phyloP scores from a whole-genome alignment of 2,329 filamentous ascomycete species.

The Mollisiaceae sp. region DNA sequence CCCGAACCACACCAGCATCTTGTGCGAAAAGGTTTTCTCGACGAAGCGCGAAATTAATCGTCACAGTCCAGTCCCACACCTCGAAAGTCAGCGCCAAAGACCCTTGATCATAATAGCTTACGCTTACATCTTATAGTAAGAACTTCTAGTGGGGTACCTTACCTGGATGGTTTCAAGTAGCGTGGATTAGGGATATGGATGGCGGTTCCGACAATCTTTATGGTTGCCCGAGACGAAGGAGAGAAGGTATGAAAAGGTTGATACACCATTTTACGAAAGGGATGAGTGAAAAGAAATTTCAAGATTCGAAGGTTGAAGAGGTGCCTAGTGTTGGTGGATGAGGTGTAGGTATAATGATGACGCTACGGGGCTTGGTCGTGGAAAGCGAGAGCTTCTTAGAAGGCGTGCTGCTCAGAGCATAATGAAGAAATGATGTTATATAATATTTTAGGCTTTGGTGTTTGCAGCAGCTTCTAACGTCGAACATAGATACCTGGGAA shows the following conservation, averaged over 20 bases:
- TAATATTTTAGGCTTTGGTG: neutral
- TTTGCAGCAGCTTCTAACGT: neutral
- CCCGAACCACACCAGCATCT: constrained; percentile 56
- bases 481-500: too few species aligned
- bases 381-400: neutral
- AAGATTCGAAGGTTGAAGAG: neutral
- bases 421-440: neutral
- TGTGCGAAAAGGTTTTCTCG: constrained; percentile 48
- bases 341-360: neutral
- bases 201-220: constrained; percentile 55
- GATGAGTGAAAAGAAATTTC: constrained; percentile 23
- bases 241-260: constrained; percentile 35
- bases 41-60: constrained; percentile 49
- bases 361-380: too few species aligned
- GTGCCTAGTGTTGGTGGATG: neutral
- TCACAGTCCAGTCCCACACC: constrained; percentile 44
- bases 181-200: constrained; percentile 45
- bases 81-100: constrained; percentile 45
- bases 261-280: constrained; percentile 29
- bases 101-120: constrained; percentile 58
- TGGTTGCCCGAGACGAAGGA: constrained; percentile 51
- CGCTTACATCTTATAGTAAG: constrained; percentile 58
- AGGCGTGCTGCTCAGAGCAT: neutral
- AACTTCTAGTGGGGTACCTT: constrained; percentile 48
- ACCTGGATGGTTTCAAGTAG: constrained; percentile 53